Conservation (phyloP, 371 early-diverging fungal species). For the Globomyces sp. region DNA sequence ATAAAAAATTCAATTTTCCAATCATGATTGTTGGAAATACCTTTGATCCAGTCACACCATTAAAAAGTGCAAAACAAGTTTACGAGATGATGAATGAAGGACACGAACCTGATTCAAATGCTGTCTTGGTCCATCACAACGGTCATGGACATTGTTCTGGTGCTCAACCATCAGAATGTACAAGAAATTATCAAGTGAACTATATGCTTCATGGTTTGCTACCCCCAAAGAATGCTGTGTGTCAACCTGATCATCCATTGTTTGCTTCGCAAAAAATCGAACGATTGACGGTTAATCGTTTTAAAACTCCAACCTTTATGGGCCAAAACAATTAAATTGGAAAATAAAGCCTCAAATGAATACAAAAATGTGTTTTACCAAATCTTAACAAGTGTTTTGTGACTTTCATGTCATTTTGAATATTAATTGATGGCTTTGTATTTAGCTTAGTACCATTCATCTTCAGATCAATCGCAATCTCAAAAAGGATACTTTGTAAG, state of each 20-base stretch:
- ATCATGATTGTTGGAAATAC: conserved; percentile 12
- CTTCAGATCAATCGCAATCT: too few relatives aligned
- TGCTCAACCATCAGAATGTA: not conserved
- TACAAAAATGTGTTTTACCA: too few relatives aligned
- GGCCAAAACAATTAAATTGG: too few relatives aligned
- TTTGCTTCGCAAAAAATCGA: not conserved
- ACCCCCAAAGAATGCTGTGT: conserved; percentile 2
- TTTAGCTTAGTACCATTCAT: too few relatives aligned
- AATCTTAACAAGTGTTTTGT: too few relatives aligned
- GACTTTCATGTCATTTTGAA: too few relatives aligned
- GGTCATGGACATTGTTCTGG: conserved; percentile 13
- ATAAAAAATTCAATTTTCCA: conserved; percentile 5
- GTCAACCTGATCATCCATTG: conserved; percentile 7
- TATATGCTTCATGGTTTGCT: conserved; percentile 2
- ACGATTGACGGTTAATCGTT: too few relatives aligned
- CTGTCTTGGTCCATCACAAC: conserved; percentile 12
- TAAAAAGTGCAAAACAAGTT: not conserved
- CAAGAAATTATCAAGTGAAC: conserved; percentile 8
- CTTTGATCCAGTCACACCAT: conserved; percentile 17
- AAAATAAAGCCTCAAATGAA: too few relatives aligned
- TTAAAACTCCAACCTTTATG: too few relatives aligned
- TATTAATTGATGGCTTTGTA: too few relatives aligned
- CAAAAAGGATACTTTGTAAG: too few relatives aligned
- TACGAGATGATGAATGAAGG: conserved; percentile 1
- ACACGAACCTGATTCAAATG: conserved; percentile 11